A percentile compares a stretch with the other conserved stretches of the same genome.
Conservation (phyloP, 306 rosid species). For the Astragalus membranaceus region DNA sequence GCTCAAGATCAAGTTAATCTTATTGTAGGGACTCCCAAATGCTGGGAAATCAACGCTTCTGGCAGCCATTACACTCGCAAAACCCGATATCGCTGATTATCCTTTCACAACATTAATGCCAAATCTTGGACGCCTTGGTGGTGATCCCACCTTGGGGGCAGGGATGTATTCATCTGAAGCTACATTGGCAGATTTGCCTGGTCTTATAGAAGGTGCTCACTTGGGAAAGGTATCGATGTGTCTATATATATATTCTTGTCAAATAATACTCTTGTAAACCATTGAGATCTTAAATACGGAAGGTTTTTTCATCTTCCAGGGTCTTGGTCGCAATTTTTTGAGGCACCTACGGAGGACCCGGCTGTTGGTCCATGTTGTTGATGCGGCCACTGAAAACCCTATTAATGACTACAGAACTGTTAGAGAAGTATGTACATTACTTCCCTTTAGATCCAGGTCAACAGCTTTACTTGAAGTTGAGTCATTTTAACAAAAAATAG, state of each 20-base stretch:
- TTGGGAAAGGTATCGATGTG: conserved; percentile 77
- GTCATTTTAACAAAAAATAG: not conserved
- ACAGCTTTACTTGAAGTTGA: not conserved
- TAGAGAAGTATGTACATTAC: conserved; percentile 62
- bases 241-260: not conserved
- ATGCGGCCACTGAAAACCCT: conserved; percentile 82
- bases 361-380: conserved; percentile 86
- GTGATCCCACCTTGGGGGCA: conserved; percentile 96
- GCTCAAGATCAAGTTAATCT: conserved; percentile 21
- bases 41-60: conserved; percentile 96
- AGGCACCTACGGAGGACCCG: conserved; percentile 95
- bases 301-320: conserved; percentile 37
- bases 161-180: conserved; percentile 89
- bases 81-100: conserved; percentile 92
- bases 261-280: not conserved
- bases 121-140: conserved; percentile 89
- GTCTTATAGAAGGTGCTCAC: conserved; percentile 99
- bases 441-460: not conserved
- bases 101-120: conserved; percentile 98
- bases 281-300: conserved; percentile 7
- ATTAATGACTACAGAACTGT: conserved; percentile 79
- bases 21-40: conserved; percentile 89
- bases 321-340: conserved; percentile 92
- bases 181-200: conserved; percentile 96
- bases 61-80: conserved; percentile 93